Evolutionary conservation across 768 basidiomycete species (phyloP), one percentile per base, ranked within the genome.

Genomic region (Lepiota venenata): DNA sequence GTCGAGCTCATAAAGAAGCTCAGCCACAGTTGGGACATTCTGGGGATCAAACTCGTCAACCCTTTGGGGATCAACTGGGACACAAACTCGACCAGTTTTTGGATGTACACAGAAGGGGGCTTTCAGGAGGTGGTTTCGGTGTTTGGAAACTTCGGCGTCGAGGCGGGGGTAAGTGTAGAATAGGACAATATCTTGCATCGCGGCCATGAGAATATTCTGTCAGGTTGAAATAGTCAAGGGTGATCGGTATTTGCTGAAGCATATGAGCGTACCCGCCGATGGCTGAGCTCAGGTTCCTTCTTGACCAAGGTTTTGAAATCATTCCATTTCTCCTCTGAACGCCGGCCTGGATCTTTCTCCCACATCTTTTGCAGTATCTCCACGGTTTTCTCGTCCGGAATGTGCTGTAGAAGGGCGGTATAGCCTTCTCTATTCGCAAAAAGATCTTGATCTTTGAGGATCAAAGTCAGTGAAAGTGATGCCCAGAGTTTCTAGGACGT

Each of bases 21-120:
- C 85, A 3, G 78, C 78, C 6, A 96, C 87, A 0, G 93, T 98
- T 0, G 97, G 97, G 4, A 98, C 96, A 1, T 62, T 66, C 50
- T 80, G 83, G 0, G 95, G 97, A 64, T 96, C 84, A 64, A 98
- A 99, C 1, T 79, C 74, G 51, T 92, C 84, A 27, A 98, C 81
- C 29, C 71, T 66, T 32, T 71, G 71, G 3, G 93, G 88, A 63
- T 96, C 88, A 15, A 98, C 77, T 1, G 96, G 97, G 2, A 99
- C 91, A 66, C 96, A 99, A 8, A 99, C 84, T 27, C 93, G 83
- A 1, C 96, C 97, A 2, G 97, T 99, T 59, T 91, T 91, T 0
- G 97, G 97, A 69, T 99, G 97, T 0, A 98, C 76, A 66, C 95
- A 97, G 70, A 99, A 99, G 0, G 97, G 97, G 18, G 93, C 88